These are phyloP conservation scores for Pterulicium gracile DNA, from an alignment of 1,284 basidiomycete species.

Conservation along the genomic window DNA sequence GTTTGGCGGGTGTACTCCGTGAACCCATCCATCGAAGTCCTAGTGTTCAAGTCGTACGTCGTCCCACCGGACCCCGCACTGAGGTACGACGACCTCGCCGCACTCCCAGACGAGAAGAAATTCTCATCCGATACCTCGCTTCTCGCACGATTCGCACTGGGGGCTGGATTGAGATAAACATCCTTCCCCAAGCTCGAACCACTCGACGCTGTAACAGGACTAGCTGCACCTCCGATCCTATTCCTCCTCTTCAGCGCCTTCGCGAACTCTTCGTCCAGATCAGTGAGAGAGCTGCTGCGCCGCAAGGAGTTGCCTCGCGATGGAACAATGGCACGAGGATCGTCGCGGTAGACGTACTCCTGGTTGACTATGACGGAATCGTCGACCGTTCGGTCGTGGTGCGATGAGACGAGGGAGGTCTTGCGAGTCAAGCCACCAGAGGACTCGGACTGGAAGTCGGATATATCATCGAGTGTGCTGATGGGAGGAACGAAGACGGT, in stretches of 20 bases:
- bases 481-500: constrained; percentile 61
- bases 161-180: constrained; percentile 53
- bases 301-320: constrained; percentile 48
- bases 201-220: constrained; percentile 47
- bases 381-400: constrained; percentile 54
- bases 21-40: not conserved
- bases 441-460: constrained; percentile 33
- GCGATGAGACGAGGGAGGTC: constrained; percentile 40
- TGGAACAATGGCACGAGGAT: constrained; percentile 56
- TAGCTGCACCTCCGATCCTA: not conserved
- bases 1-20: not conserved
- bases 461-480: constrained; percentile 37
- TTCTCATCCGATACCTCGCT: constrained; percentile 45
- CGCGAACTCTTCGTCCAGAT: constrained; percentile 61
- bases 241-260: constrained; percentile 19
- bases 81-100: not conserved
- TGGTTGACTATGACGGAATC: constrained; percentile 54
- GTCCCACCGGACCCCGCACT: not conserved
- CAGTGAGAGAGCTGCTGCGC: constrained; percentile 65
- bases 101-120: constrained; percentile 30
- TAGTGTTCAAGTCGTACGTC: not conserved
- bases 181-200: constrained; percentile 39
- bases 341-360: constrained; percentile 56
- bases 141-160: constrained; percentile 27
- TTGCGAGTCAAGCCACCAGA: constrained; percentile 23